Percentiles rank a stretch among this genome's conserved stretches.
Evolutionary conservation across 2,329 filamentous ascomycete genomes (phyloP).

Genomic region (Grosmannia huntii): DNA sequence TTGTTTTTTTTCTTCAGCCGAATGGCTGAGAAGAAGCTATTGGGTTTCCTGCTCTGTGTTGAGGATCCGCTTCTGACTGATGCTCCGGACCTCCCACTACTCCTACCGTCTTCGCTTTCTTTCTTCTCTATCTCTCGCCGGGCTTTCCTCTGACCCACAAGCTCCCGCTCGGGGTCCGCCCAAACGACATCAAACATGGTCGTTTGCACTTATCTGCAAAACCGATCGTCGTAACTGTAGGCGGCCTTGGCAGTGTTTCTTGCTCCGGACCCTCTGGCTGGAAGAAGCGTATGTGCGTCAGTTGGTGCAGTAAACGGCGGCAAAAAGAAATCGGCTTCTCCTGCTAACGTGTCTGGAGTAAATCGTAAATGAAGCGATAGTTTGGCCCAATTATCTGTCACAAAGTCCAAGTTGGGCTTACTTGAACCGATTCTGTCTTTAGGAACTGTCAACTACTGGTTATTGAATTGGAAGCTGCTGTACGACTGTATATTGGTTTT

Average conservation of each 20-base stretch:
- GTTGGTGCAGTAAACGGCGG: neutral
- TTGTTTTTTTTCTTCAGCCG: conserved; percentile 8
- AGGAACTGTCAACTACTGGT: neutral
- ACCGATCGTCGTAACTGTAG: neutral
- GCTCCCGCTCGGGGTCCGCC: conserved; percentile 41
- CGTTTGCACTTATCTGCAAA: neutral
- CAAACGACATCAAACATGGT: conserved; percentile 48
- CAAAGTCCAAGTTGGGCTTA: neutral
- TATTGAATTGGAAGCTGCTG: neutral
- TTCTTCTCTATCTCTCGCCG: conserved; percentile 32
- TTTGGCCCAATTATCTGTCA: neutral
- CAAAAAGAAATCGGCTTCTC: neutral
- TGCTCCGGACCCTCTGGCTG: too few relatives aligned
- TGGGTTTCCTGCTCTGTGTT: conserved; percentile 25
- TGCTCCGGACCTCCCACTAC: conserved; percentile 20
- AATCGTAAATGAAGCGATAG: neutral
- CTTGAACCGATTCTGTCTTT: neutral
- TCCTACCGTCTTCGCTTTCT: conserved; percentile 17
- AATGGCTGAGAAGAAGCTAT: conserved; percentile 31
- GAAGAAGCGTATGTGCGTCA: too few relatives aligned
- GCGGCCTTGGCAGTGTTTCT: neutral
- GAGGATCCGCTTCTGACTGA: conserved; percentile 33
- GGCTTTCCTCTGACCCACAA: conserved; percentile 37
- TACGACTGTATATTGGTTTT: neutral
- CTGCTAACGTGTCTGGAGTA: neutral